Percentiles rank a stretch among this genome's conserved stretches.
phyloP scores from a whole-genome alignment of 169 alveolate species.

The Plasmodium chabaudi region DNA sequence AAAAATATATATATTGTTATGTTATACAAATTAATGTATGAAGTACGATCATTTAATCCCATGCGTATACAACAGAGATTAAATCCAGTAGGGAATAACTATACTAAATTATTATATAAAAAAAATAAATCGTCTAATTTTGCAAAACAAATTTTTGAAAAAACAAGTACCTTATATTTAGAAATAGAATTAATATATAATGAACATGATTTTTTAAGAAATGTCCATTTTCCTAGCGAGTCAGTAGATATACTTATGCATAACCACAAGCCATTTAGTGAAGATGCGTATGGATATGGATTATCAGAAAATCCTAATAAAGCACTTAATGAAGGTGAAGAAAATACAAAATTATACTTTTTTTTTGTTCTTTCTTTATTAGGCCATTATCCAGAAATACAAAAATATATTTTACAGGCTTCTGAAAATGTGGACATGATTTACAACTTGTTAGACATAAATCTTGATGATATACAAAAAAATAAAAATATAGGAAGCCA shows the following conservation, averaged over 20 bases:
- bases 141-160: conserved; percentile 28
- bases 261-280: conserved; percentile 48
- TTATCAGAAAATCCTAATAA: conserved; percentile 17
- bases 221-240: conserved; percentile 28
- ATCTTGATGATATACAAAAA: conserved; percentile 8
- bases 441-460: conserved; percentile 40
- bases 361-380: conserved; percentile 55
- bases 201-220: conserved; percentile 63
- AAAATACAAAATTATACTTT: conserved; percentile 43
- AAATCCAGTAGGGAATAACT: conserved; percentile 44
- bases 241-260: conserved; percentile 41
- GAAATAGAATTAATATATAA: conserved; percentile 62
- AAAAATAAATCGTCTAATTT: conserved; percentile 38
- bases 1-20: conserved; percentile 53
- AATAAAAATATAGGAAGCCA: not conserved
- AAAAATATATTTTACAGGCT: conserved; percentile 9
- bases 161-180: conserved; percentile 36
- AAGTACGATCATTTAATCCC: conserved; percentile 48
- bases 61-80: conserved; percentile 54
- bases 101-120: conserved; percentile 56
- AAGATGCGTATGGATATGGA: conserved; percentile 62
- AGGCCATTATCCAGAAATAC: conserved; percentile 60
- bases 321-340: conserved; percentile 52
- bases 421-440: conserved; percentile 29
- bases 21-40: conserved; percentile 57